A percentile compares a stretch with the other conserved stretches of the same genome.
phyloP scores from a whole-genome alignment of 2,329 filamentous ascomycete genomes.

The Phymatotrichopsis omnivora region DNA sequence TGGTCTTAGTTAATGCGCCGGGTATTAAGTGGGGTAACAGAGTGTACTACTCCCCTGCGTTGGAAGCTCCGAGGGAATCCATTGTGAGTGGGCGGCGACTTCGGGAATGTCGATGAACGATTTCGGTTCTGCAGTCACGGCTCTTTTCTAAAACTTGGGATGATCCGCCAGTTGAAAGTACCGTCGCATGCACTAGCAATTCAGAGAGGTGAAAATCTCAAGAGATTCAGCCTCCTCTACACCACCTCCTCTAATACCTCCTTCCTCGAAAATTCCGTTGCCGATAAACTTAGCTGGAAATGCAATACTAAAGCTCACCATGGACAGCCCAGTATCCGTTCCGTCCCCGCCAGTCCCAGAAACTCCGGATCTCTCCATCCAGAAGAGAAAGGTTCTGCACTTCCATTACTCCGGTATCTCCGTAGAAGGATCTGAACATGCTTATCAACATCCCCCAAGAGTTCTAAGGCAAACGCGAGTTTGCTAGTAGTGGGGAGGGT shows the following conservation, averaged over 20 bases:
- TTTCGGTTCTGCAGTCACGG: conserved; percentile 46
- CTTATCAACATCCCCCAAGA: conserved; percentile 15
- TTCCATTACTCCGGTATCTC: no score
- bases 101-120: conserved; percentile 36
- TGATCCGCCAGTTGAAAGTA: no score
- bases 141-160: conserved; percentile 41
- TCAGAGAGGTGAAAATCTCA: background rate
- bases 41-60: conserved; percentile 49
- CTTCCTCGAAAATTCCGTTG: background rate
- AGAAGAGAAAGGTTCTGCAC: no score
- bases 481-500: conserved; percentile 27
- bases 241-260: background rate
- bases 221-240: background rate
- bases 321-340: no score
- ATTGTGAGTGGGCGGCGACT: conserved; percentile 42
- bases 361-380: conserved; percentile 15
- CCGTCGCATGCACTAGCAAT: no score
- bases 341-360: background rate
- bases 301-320: no score
- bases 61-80: conserved; percentile 46
- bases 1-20: conserved; percentile 48
- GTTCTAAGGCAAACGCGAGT: conserved; percentile 16
- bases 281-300: no score
- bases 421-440: no score
- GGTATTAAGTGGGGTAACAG: conserved; percentile 44